Evolutionary conservation across 2,329 filamentous ascomycete genomes (phyloP).

Genomic region (Aspergillus ustus): DNA sequence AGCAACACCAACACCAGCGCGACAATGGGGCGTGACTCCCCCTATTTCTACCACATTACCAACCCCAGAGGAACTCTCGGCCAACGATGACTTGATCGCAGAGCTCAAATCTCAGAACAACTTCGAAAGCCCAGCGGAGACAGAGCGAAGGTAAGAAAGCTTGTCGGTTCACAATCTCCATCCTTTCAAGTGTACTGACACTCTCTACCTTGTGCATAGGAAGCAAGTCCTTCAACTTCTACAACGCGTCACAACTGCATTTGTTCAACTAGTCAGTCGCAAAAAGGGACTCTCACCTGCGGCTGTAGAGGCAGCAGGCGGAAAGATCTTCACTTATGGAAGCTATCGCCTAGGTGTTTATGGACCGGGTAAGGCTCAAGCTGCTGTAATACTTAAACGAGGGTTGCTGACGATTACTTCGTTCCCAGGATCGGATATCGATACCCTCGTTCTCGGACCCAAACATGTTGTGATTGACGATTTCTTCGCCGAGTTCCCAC

Average conservation of each 20-base stretch:
- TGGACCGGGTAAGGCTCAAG: conserved; percentile 66
- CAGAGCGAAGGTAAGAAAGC: conserved; percentile 70
- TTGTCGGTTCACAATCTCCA: background rate
- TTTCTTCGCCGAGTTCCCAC: conserved; percentile 90
- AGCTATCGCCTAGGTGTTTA: conserved; percentile 94
- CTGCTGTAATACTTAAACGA: background rate
- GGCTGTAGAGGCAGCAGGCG: conserved; percentile 81
- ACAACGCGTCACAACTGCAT: conserved; percentile 80
- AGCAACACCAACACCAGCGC: conserved; percentile 37
- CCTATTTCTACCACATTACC: conserved; percentile 80
- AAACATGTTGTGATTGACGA: conserved; percentile 87
- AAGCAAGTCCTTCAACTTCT: conserved; percentile 75
- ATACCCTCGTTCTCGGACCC: conserved; percentile 90
- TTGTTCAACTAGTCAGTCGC: conserved; percentile 79
- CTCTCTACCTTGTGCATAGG: conserved; percentile 48
- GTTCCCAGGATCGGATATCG: conserved; percentile 85
- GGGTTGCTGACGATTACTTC: conserved; percentile 2
- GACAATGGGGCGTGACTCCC: conserved; percentile 76
- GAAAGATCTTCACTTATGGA: conserved; percentile 93
- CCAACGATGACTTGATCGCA: conserved; percentile 77
- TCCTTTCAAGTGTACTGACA: conserved; percentile 15
- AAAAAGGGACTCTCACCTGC: conserved; percentile 75
- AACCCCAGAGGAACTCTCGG: conserved; percentile 74
- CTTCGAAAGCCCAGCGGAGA: conserved; percentile 83
- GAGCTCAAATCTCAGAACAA: conserved; percentile 90